Percentiles rank a stretch among this genome's conserved stretches.
phyloP scores from a whole-genome alignment of 805 yeast species.

The Suhomyces tanzawaensis region DNA sequence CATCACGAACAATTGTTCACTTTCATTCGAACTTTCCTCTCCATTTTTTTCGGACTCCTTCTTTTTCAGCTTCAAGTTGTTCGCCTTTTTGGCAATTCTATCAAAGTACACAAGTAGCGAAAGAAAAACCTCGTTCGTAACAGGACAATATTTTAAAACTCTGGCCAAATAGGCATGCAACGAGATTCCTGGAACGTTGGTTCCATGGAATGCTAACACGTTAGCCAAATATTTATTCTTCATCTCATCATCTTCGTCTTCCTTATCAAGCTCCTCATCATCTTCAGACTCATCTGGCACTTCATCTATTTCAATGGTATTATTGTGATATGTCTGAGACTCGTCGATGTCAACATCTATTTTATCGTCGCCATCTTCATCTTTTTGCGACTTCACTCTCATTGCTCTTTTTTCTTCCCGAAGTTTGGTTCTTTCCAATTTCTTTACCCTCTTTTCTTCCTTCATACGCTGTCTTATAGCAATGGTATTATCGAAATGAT shows the following conservation, averaged over 20 bases:
- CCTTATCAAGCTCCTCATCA: slow-evolving; percentile 17
- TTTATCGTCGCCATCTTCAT: slow-evolving; percentile 10
- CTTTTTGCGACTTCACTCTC: slow-evolving; percentile 7
- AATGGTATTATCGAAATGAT: slow-evolving; percentile 50
- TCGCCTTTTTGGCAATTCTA: slow-evolving; percentile 83
- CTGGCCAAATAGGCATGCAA: slow-evolving; percentile 86
- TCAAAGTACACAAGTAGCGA: slow-evolving; percentile 91
- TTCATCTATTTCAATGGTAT: slow-evolving; percentile 22
- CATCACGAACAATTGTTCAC: slow-evolving; percentile 79
- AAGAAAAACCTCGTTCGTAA: slow-evolving; percentile 94
- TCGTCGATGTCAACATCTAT: slow-evolving; percentile 10
- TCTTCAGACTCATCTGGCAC: slow-evolving; percentile 21
- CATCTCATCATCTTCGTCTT: slow-evolving; percentile 41
- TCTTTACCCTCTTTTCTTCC: slow-evolving; percentile 31
- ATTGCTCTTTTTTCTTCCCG: slow-evolving; percentile 2
- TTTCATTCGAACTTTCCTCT: slow-evolving; percentile 16
- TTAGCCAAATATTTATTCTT: slow-evolving; percentile 57
- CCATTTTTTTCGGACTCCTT: slow-evolving; percentile 19
- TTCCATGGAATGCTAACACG: slow-evolving; percentile 90
- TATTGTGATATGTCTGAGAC: slow-evolving; percentile 14
- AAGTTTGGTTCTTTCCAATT: slow-evolving; percentile 18
- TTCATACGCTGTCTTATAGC: slow-evolving; percentile 39
- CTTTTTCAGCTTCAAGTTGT: slow-evolving; percentile 37
- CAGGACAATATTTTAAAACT: slow-evolving; percentile 94
- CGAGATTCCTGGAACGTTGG: slow-evolving; percentile 93